Evolutionary conservation across 192 early-diverging fungal genomes (phyloP), one percentile per base, ranked within the genome.

Genomic region (Coemansia sp.): DNA sequence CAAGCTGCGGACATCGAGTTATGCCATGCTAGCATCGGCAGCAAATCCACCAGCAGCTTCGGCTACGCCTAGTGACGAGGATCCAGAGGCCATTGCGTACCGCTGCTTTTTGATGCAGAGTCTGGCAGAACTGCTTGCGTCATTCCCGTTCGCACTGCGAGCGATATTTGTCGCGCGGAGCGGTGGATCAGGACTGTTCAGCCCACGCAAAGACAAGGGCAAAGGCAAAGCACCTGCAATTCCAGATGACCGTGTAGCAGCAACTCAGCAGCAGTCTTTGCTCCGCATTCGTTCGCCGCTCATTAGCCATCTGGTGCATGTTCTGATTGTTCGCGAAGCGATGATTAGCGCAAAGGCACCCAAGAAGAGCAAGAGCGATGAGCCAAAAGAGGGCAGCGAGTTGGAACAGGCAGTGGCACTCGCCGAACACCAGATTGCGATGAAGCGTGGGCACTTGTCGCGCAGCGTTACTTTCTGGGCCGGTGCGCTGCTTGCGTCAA

Each of bases 41-140:
- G 14, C 25, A 11, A 22, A 15, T n/a, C 11, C 53, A 3, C 48
- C 19, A 17, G 4, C 48, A 19, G 25, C 54, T 3, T 47, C 49
- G 1, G 5, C 49, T 5, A n/a, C 55, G 4, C 32, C 68, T 15
- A 51, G 47, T 5, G 69, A 72, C 0, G 80, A 84, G 38, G 67
- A 51, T 27, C 69, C 80, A 6, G 76, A 79, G 24, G 69, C 71
- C 2, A 67, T 77, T 59, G 74, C 73, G 1, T 87, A 86, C 47
- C 84, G 90, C 41, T 84, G 89, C 60, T 96, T 93, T 81, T 63
- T 97, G 55, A 72, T 99, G 63, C 93, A 95, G 67, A 87, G 87
- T 51, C 73, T 97, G 23, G 84, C 91, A 4, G 97, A 99, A 70
- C 81, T 99, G 5, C 74, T 94, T n/a, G 85, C 87, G 2, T 91